These are phyloP conservation scores for Trichophyton simii DNA, from an alignment of 2,329 filamentous ascomycete species.

Conservation along the genomic window DNA sequence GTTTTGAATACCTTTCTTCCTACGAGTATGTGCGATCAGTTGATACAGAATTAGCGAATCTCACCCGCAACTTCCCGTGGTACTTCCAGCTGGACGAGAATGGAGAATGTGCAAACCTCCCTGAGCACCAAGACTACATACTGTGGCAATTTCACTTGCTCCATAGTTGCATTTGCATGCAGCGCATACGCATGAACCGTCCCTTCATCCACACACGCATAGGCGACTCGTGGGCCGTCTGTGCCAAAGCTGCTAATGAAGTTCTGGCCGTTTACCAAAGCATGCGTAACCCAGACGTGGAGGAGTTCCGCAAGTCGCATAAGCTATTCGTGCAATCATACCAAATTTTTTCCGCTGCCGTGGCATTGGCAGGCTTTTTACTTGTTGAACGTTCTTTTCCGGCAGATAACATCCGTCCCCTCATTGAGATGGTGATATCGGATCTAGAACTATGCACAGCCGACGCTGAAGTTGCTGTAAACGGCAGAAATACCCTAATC, in stretches of 20 bases:
- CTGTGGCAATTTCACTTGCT: slow-evolving; percentile 18
- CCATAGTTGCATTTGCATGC: slow-evolving; percentile 18
- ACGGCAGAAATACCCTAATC: slow-evolving; percentile 17
- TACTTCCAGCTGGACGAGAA: slow-evolving; percentile 16
- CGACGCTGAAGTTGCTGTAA: slow-evolving; percentile 13
- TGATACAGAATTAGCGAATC: slow-evolving; percentile 15
- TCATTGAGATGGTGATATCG: slow-evolving; percentile 19
- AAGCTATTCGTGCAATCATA: slow-evolving; percentile 19
- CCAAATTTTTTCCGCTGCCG: slow-evolving; percentile 19
- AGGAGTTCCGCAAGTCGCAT: slow-evolving; percentile 15
- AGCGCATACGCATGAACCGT: slow-evolving; percentile 19
- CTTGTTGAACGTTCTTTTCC: slow-evolving; percentile 19
- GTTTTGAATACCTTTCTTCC: slow-evolving; percentile 13
- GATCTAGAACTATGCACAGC: slow-evolving; percentile 16
- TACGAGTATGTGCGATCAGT: slow-evolving; percentile 16
- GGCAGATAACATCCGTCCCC: slow-evolving; percentile 14
- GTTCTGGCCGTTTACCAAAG: slow-evolving; percentile 16
- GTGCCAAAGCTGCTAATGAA: slow-evolving; percentile 18
- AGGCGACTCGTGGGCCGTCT: slow-evolving; percentile 16
- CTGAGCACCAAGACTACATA: slow-evolving; percentile 14
- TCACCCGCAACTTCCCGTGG: slow-evolving; percentile 17
- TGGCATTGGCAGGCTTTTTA: slow-evolving; percentile 18
- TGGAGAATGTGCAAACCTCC: slow-evolving; percentile 9
- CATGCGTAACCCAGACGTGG: slow-evolving; percentile 15
- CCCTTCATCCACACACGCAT: slow-evolving; percentile 17